Percentiles rank a stretch among this genome's conserved stretches.
phyloP scores from a whole-genome alignment of 2,329 filamentous ascomycete genomes.

The Hymenoscyphus occultus region DNA sequence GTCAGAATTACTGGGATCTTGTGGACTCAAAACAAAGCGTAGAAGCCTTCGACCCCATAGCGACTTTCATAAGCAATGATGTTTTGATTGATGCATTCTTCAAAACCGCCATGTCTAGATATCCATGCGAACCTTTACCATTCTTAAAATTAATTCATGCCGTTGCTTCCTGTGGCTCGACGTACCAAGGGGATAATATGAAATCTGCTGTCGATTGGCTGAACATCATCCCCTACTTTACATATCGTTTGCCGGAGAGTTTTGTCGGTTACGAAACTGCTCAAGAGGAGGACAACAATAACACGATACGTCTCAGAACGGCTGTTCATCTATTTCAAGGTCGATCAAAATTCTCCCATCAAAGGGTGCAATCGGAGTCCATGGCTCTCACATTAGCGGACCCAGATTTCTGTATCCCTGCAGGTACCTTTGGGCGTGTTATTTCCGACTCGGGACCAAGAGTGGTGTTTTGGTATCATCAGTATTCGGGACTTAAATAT shows the following conservation, averaged over 20 bases:
- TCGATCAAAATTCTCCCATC: slow-evolving; percentile 30
- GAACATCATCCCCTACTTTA: slow-evolving; percentile 68
- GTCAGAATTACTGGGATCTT: slow-evolving; percentile 35
- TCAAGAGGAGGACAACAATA: slow-evolving; percentile 82
- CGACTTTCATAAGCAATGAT: slow-evolving; percentile 48
- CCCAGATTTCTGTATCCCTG: slow-evolving; percentile 58
- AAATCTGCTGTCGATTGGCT: slow-evolving; percentile 60
- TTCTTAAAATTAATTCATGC: slow-evolving; percentile 71
- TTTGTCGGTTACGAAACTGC: slow-evolving; percentile 76
- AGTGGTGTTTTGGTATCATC: slow-evolving; percentile 69
- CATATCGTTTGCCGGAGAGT: slow-evolving; percentile 67
- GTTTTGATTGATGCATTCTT: slow-evolving; percentile 46
- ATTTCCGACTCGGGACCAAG: slow-evolving; percentile 74
- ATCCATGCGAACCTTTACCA: slow-evolving; percentile 80
- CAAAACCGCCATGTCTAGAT: slow-evolving; percentile 65
- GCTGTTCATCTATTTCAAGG: slow-evolving; percentile 62
- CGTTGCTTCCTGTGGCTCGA: slow-evolving; percentile 51
- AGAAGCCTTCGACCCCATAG: slow-evolving; percentile 37
- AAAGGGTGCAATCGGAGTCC: slow-evolving; percentile 16
- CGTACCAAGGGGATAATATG: slow-evolving; percentile 37
- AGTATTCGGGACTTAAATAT: slow-evolving; percentile 76
- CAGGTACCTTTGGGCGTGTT: slow-evolving; percentile 67
- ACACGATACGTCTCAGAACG: slow-evolving; percentile 66
- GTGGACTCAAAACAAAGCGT: slow-evolving; percentile 24
- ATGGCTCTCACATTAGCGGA: slow-evolving; percentile 34